Conservation (phyloP, 805 yeast genomes). For the Yarrowia bubula region DNA sequence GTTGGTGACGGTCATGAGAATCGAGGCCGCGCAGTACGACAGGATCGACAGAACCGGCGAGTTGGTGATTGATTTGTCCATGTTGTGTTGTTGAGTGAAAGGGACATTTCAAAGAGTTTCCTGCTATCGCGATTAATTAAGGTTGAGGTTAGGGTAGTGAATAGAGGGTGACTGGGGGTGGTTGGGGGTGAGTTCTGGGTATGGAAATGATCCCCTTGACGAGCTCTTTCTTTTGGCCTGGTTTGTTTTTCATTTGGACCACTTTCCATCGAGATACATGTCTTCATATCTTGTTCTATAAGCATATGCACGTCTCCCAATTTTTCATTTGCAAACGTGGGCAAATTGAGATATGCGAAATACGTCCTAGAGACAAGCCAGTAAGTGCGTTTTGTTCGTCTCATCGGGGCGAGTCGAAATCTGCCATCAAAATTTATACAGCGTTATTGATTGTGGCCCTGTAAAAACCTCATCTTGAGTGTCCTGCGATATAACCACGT, state of each 20-base stretch:
- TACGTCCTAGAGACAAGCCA: too few species aligned
- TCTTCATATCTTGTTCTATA: too few species aligned
- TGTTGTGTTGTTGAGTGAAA: neutral
- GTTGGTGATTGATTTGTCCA: slow-evolving; percentile 32
- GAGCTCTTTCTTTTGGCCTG: too few species aligned
- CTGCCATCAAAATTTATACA: neutral
- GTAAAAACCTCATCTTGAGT: neutral
- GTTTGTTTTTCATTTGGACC: too few species aligned
- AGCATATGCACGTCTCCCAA: too few species aligned
- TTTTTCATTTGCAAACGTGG: too few species aligned
- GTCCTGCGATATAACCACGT: neutral
- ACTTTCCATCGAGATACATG: too few species aligned
- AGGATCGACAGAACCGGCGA: slow-evolving; percentile 42
- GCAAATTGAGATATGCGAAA: too few species aligned
- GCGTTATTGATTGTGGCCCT: neutral
- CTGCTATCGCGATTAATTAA: slow-evolving; percentile 23
- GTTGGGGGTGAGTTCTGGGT: too few species aligned
- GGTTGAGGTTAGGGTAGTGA: slow-evolving; percentile 15
- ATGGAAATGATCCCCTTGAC: neutral
- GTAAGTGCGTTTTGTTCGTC: neutral
- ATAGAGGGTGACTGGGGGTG: neutral
- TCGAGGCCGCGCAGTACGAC: slow-evolving; percentile 85
- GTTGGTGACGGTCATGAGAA: slow-evolving; percentile 96
- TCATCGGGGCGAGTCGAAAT: too few species aligned
- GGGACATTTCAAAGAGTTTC: too few species aligned